Percentiles rank a stretch among this genome's conserved stretches.
Conservation (phyloP, 83 land plant genomes). For the Picea abies region DNA sequence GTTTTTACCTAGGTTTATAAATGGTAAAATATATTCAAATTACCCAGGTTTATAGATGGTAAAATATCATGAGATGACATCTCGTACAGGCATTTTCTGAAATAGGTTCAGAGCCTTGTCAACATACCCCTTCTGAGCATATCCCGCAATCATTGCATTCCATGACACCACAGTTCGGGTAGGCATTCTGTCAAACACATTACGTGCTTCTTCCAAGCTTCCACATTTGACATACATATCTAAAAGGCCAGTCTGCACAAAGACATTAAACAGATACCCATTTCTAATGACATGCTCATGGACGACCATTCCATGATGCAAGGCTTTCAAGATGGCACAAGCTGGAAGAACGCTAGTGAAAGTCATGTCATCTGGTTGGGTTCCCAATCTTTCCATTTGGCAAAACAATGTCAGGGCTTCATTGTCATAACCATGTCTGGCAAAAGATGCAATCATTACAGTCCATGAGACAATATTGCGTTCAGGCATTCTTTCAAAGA, state of each 20-base stretch:
- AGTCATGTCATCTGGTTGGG: slow-evolving; percentile 43
- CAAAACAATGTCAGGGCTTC: slow-evolving; percentile 33
- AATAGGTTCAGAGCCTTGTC: slow-evolving; percentile 39
- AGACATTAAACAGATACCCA: background rate
- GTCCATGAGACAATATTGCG: background rate
- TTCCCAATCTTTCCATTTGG: slow-evolving; percentile 42
- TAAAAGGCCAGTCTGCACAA: background rate
- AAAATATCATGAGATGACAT: too few species aligned
- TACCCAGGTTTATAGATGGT: too few species aligned
- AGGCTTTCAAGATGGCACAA: slow-evolving; percentile 12
- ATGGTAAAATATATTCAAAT: too few species aligned
- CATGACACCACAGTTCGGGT: slow-evolving; percentile 69
- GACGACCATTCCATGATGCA: background rate
- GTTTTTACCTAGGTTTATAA: too few species aligned
- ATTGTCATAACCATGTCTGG: slow-evolving; percentile 5
- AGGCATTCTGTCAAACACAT: slow-evolving; percentile 43
- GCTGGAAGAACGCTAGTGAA: slow-evolving; percentile 15
- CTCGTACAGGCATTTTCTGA: slow-evolving; percentile 30
- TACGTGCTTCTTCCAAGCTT: slow-evolving; percentile 35
- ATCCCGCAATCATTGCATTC: slow-evolving; percentile 53
- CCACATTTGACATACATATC: slow-evolving; percentile 49
- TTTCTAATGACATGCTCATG: background rate
- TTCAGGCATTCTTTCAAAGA: slow-evolving; percentile 37
- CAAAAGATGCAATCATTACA: too few species aligned
- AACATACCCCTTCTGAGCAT: slow-evolving; percentile 39